Base-by-base conservation (phyloP, 305 asterid species). In the Fraxinus latifolia region DNA sequence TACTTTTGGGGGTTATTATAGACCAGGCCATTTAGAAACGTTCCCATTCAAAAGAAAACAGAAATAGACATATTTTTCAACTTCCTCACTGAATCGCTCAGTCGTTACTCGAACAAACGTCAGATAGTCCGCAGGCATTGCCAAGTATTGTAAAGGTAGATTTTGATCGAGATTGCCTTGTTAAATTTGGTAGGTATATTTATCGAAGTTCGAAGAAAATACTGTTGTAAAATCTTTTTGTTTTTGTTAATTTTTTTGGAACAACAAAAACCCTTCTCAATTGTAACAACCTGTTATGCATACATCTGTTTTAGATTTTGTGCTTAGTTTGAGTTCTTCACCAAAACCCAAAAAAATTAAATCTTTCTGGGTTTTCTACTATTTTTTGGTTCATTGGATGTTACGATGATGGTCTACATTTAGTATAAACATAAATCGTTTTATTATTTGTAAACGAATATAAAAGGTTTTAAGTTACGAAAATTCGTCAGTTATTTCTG, bases 361-460 rank as follows among this genome's bases (percentile, higher is more conserved):
- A 33, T n/a, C 47, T 77, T 67, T 50, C 42, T 77, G 76, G 77
- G 79, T 82, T 78, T 80, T 15, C 3, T 74, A 73, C 11, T 31
- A 33, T 68, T 15, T 3, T 23, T 31, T 4, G 34, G 9, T 21
- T 79, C 14, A 23, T 33, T 65, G 15, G 74, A 78, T 34, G 14
- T 37, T 37, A 1, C n/a, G 34, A 70, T 70, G n/a, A 23, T n/a
- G 29, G 39, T 17, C 32, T 27, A 15, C 32, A 8, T 39, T 21
- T 50, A 60, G 42, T 19, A 7, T 3, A 6, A 25, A 25, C 3
- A 7, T 42, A 39, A 58, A 3, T 79, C 44, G 23, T 82, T 67
- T 6, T 76, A 78, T 27, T 27, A 8, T 32, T 27, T 53, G 79
- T 34, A 70, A 29, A 27, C 7, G 21, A 72, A 55, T 55, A 55